Base-by-base conservation (phyloP, 768 basidiomycete genomes). In the Strobilomyces dryophilus region DNA sequence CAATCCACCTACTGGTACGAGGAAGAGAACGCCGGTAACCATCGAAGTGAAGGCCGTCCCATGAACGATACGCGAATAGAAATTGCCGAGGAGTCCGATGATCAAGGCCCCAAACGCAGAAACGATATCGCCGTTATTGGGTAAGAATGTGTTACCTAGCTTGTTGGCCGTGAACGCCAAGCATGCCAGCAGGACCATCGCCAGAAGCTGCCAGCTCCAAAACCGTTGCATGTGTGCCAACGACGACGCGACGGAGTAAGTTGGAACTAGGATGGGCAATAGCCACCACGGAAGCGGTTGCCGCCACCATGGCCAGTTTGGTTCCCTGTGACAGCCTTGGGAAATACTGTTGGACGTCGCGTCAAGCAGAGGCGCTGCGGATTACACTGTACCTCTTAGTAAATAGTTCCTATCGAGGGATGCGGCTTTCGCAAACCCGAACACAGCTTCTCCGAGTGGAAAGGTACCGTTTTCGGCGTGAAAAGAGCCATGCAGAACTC, bases 1-100 rank as follows among this genome's bases (percentile, higher is more conserved):
- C 24, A 24, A 24, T 29, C 39, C 44, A 73, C 88, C 67, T 66
- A 92, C 92, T 44, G 92, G 91, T 11, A 94, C 91, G 20, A 93
- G 74, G 69, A 93, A 92, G 45, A 92, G 70, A n/a, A 95, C 86
- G n/a, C 89, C 88, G 3, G 91, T 88, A n/a, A 92, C 87, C 88
- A 92, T 94, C 11, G 86, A 83, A 0, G 89, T 91, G 67, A 93
- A 94, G 4, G 92, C 89, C 3, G 89, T 92, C 48, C 89, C 90
- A 27, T 83, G 76, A 53, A 84, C 74, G 17, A 86, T 68, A 17
- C 89, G 79, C 34, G 89, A 89, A 65, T 91, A 92, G n/a, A 84
- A 63, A 62, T 92, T 92, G 44, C 89, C 90, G 34, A 90, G 76
- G n/a, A 84, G 68, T 34, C 91, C 89, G 53, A 90, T 83, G 32